Evolutionary conservation across 306 rosid genomes (phyloP).

Genomic region (Glycine tomentella): DNA sequence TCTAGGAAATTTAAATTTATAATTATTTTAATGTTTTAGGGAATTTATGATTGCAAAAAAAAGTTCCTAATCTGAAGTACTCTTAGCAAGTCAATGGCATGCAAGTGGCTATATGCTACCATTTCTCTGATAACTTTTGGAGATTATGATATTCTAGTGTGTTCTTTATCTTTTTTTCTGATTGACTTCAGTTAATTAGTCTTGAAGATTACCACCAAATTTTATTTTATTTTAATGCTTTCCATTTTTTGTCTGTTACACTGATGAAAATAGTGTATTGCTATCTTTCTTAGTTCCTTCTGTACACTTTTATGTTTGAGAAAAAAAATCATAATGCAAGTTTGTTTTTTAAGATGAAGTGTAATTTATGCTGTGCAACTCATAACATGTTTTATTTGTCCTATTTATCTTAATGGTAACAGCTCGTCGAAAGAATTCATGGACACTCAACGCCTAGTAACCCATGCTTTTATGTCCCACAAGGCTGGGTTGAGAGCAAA

Average conservation of each 20-base stretch:
- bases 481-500: slow-evolving; percentile 78
- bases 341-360: slow-evolving; percentile 6
- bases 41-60: slow-evolving; percentile 28
- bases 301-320: slow-evolving; percentile 9
- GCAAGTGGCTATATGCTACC: slow-evolving; percentile 1
- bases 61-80: neutral
- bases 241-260: slow-evolving; percentile 26
- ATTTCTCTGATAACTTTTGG: neutral
- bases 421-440: slow-evolving; percentile 92
- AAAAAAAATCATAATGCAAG: slow-evolving; percentile 1
- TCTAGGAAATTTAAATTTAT: neutral
- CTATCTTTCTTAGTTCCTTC: slow-evolving; percentile 27
- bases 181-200: neutral
- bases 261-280: slow-evolving; percentile 16
- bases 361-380: neutral
- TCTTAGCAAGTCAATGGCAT: neutral
- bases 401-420: slow-evolving; percentile 50
- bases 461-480: slow-evolving; percentile 96
- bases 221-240: slow-evolving; percentile 22
- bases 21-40: neutral
- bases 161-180: slow-evolving; percentile 17
- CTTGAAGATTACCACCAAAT: slow-evolving; percentile 1
- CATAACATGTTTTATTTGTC: slow-evolving; percentile 18
- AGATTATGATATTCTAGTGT: neutral
- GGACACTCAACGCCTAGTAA: slow-evolving; percentile 89